These are phyloP conservation scores for Pisolithus thermaeus DNA, from an alignment of 1,284 basidiomycete species.

Conservation along the genomic window DNA sequence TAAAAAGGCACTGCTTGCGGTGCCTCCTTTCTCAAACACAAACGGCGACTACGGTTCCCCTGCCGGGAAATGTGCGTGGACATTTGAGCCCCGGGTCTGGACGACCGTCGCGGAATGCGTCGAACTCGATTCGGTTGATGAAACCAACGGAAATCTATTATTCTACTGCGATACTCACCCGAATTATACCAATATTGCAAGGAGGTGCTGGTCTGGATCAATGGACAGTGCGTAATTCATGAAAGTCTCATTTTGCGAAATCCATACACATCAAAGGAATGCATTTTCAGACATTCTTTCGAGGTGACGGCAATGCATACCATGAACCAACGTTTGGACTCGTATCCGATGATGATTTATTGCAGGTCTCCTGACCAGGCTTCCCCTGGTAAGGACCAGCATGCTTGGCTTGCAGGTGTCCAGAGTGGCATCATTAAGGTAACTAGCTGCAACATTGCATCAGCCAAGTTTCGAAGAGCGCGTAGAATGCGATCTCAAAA, in stretches of 20 bases:
- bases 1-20: too few species aligned
- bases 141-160: constrained; percentile 34
- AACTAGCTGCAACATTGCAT: too few species aligned
- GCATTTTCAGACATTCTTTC: constrained; percentile 74
- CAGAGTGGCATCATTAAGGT: too few species aligned
- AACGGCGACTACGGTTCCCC: constrained; percentile 58
- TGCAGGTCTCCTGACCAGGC: constrained; percentile 33
- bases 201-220: constrained; percentile 54
- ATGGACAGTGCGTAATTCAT: constrained; percentile 45
- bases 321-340: neutral
- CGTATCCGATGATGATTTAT: neutral
- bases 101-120: constrained; percentile 54
- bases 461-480: too few species aligned
- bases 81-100: constrained; percentile 45
- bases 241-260: constrained; percentile 39
- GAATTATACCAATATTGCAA: constrained; percentile 17
- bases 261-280: constrained; percentile 50
- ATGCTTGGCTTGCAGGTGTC: constrained; percentile 40
- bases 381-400: constrained; percentile 36
- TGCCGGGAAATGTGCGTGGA: constrained; percentile 49
- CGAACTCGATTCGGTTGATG: constrained; percentile 51
- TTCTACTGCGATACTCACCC: neutral
- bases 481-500: too few species aligned
- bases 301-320: constrained; percentile 36
- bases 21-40: constrained; percentile 44